Evolutionary conservation across 2,329 filamentous ascomycete species (phyloP).

Genomic region (Alternaria viburni): DNA sequence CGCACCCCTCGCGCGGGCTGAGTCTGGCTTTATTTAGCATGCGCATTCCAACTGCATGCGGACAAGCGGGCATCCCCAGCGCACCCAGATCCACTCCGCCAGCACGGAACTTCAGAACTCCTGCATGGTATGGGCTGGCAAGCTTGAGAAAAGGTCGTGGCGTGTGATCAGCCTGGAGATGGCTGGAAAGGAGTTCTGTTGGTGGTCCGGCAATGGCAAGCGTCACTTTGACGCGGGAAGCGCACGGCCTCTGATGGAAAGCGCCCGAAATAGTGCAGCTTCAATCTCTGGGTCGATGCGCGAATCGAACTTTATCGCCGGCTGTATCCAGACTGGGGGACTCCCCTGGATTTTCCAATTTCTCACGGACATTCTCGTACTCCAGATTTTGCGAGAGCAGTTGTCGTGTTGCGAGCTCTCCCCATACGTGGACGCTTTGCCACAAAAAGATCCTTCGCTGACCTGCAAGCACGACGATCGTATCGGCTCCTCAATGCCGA

Average conservation of each 20-base stretch:
- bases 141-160: background rate
- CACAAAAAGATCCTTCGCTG: background rate
- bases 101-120: background rate
- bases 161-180: background rate
- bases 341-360: background rate
- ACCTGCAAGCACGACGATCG: constrained; percentile 3
- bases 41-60: constrained; percentile 2
- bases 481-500: constrained; percentile 15
- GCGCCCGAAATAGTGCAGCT: constrained; percentile 1
- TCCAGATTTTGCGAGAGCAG: background rate
- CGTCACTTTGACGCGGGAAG: constrained; percentile 9
- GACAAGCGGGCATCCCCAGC: constrained; percentile 8
- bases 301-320: background rate
- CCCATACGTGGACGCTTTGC: background rate
- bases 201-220: constrained; percentile 4
- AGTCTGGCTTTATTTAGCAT: constrained; percentile 19
- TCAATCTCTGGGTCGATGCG: background rate
- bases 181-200: constrained; percentile 1
- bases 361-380: background rate
- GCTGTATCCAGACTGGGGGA: background rate
- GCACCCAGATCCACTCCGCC: constrained; percentile 5
- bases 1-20: constrained; percentile 15
- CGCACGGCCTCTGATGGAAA: background rate
- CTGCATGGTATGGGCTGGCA: background rate
- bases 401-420: background rate